Evolutionary conservation across 148 eudicot genomes (phyloP), one percentile per base, ranked within the genome.

Genomic region (Heliamphora exappendiculata): DNA sequence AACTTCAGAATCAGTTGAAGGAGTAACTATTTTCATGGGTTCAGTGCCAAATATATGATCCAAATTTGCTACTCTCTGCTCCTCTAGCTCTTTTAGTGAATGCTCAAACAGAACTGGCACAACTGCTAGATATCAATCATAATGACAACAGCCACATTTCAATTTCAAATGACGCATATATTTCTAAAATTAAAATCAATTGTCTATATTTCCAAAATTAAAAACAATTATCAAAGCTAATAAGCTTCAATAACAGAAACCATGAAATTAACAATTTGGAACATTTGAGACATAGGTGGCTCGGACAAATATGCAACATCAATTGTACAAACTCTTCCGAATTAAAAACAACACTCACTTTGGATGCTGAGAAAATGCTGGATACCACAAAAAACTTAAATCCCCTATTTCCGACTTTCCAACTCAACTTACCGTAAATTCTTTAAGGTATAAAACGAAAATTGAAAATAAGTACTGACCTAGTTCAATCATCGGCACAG

Each of bases 41-140:
- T 89, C 89, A 34, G 90, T 95, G 31, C 87, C 88, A 70, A 95
- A 92, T 78, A 92, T 91, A 76, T 89, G 94, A 83, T 86, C 87
- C 85, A 93, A 80, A 80, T 80, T 91, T 7, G 78, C 76, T 24
- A 95, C 97, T 16, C 28, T 84, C 76, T 92, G 92, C 84, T 95
- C 98, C 76, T 95, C 98, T 6, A 78, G 70, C 51, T 91, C 99
- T 81, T 82, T 91, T 10, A 95, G 82, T 4, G 97, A 90, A 81
- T 93, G 89, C 78, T 87, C 87, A 81, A 95, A 95, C 54, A 95
- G 81, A 82, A 89, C 88, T n/a, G 98, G 98, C 50, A 92, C 91
- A 85, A 95, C 98, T 95, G 91, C 44, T 57, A 16, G 34, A 71
- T 2, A 47, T 12, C 44, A 77, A 78, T 62, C 39, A 63, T 5